These are phyloP conservation scores for Tremella fuciformis DNA, from an alignment of 768 basidiomycete genomes.

Conservation along the genomic window DNA sequence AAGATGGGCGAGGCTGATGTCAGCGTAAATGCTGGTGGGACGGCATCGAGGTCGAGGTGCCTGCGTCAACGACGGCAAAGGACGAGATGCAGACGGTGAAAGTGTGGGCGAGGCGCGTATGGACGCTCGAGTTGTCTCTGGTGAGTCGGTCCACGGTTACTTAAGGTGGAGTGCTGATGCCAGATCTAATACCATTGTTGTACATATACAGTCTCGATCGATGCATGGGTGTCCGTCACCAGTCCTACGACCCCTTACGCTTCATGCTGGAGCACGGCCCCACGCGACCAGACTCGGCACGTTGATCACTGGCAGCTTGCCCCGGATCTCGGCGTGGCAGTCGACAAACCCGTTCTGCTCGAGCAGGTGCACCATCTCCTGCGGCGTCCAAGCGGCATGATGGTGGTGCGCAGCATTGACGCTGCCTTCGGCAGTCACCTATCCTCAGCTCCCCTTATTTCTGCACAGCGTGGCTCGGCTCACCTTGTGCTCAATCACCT, in stretches of 20 bases:
- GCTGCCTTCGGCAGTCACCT: background rate
- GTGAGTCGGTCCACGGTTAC: constrained; percentile 55
- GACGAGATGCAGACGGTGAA: constrained; percentile 62
- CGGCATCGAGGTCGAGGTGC: constrained; percentile 82
- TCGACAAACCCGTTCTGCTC: constrained; percentile 23
- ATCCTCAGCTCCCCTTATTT: constrained; percentile 1
- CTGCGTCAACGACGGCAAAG: constrained; percentile 57
- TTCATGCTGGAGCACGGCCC: constrained; percentile 19
- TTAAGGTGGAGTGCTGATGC: constrained; percentile 11
- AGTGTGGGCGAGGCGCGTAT: constrained; percentile 94
- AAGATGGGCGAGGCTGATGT: constrained; percentile 10
- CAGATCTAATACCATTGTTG: constrained; percentile 1
- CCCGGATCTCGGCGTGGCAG: constrained; percentile 29
- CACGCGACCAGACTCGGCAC: constrained; percentile 27
- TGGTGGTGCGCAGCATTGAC: constrained; percentile 28
- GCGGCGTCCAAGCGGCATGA: constrained; percentile 20
- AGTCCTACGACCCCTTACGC: background rate
- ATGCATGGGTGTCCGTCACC: constrained; percentile 3
- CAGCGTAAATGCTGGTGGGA: constrained; percentile 99
- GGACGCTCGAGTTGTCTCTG: constrained; percentile 95
- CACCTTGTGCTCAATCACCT: constrained; percentile 10
- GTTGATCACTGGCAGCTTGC: constrained; percentile 25
- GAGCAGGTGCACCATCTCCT: constrained; percentile 18
- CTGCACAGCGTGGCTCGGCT: too few species aligned
- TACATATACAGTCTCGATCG: background rate